Conservation (phyloP, 2,329 filamentous ascomycete species). For the Fusarium longipes region DNA sequence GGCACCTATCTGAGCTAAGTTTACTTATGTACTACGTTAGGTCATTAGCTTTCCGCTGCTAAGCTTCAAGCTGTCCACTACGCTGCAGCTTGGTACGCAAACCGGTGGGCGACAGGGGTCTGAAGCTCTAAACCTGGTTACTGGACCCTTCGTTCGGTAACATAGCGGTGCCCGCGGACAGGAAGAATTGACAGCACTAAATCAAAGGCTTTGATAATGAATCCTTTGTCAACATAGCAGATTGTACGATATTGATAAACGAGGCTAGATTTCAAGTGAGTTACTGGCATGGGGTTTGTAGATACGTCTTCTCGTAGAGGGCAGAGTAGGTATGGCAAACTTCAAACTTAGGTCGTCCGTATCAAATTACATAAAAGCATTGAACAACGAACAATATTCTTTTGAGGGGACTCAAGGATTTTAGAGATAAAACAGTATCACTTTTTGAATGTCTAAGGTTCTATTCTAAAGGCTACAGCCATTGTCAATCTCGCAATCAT, state of each 20-base stretch:
- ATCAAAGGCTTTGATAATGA: background rate
- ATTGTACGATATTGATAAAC: background rate
- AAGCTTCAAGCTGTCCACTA: conserved; percentile 7
- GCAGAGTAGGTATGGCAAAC: background rate
- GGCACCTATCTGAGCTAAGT: conserved; percentile 19
- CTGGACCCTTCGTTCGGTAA: conserved; percentile 21
- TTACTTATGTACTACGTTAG: too few relatives aligned
- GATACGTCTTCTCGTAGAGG: background rate
- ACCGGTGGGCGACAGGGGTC: conserved; percentile 22
- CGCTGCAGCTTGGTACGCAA: conserved; percentile 20
- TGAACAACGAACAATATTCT: background rate
- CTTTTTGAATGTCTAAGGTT: conserved; percentile 33
- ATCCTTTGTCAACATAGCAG: background rate
- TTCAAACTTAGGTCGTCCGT: background rate
- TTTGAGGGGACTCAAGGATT: background rate
- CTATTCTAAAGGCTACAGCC: background rate
- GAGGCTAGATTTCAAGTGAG: background rate
- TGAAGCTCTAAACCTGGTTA: conserved; percentile 28
- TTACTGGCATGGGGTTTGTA: background rate
- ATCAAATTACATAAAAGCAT: background rate
- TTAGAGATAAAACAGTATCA: conserved; percentile 46
- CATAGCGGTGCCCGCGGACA: conserved; percentile 7
- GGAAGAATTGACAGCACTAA: background rate
- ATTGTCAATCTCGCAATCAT: background rate
- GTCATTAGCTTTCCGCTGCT: background rate